Evolutionary conservation across 768 basidiomycete species (phyloP), one percentile per base, ranked within the genome.

Genomic region (Goffeauzyma gilvescens): DNA sequence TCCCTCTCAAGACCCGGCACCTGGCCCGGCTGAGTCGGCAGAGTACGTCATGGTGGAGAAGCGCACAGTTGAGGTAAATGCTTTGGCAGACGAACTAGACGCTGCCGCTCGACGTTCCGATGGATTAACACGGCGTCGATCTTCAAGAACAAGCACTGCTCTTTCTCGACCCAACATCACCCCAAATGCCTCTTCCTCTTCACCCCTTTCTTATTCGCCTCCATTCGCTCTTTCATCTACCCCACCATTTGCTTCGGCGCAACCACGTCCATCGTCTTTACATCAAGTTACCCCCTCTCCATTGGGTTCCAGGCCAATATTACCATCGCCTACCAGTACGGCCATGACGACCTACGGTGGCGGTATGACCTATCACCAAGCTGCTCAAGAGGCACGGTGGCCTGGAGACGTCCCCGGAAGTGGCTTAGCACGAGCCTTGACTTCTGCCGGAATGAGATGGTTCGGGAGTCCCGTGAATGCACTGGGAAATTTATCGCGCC

Each of bases 11-110:
- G 30, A 49, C 32, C 42, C 31, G 0, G 73, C 75, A 30, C 0
- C 55, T 67, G 56, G 40, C 17, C 10, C 33, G 8, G 17, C 9
- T 18, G 37, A 38, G 8, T 25, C 20, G 18, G 41, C 33, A 18
- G 90, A 96, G 55, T 98, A 98, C 53, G 90, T 96, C 0, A 73
- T 98, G 1, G 82, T 96, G 1, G 87, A 80, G 32, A 86, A 98
- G 41, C 72, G 78, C 38, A 82, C 82, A 2, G 81, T 95, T 2
- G 89, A 96, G 59, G 84, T 95, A 60, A 85, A 84, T 59, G 75
- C 76, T 13, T 74, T 85, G 2, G 79, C 90, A 1, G 90, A 96
- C 67, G 89, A 68, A 48, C 57, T 68, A 13, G 67, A 67, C n/a
- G 65, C 63, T 20, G 57, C 60, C 6, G 57, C 65, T 0, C 53